Evolutionary conservation across 106 monocot genomes (phyloP).

Genomic region (Triglochin maritima): DNA sequence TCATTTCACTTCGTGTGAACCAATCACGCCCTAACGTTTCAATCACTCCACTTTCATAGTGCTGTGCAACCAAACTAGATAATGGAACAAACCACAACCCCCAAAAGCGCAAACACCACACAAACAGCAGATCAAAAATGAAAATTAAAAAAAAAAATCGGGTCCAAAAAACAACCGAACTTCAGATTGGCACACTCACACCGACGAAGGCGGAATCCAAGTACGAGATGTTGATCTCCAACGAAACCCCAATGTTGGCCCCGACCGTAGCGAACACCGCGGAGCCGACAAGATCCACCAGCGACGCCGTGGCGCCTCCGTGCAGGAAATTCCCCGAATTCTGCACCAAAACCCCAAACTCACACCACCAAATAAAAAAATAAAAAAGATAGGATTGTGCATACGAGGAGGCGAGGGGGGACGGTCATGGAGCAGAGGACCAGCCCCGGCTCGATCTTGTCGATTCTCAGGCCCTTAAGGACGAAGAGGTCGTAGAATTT

Average conservation of each 20-base stretch:
- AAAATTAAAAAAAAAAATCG: background rate
- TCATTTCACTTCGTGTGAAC: too few relatives aligned
- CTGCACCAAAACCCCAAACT: constrained; percentile 17
- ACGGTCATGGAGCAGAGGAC: constrained; percentile 72
- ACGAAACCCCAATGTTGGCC: constrained; percentile 39
- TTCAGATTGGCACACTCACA: constrained; percentile 16
- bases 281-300: constrained; percentile 58
- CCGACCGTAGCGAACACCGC: constrained; percentile 40
- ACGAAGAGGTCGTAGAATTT: constrained; percentile 50
- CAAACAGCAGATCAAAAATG: background rate
- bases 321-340: constrained; percentile 45
- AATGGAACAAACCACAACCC: too few relatives aligned
- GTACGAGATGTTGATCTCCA: constrained; percentile 53
- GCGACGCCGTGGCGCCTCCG: constrained; percentile 55
- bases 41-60: too few relatives aligned
- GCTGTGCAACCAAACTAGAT: too few relatives aligned
- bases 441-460: constrained; percentile 48
- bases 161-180: background rate
- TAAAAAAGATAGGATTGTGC: background rate
- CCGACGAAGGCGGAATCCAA: constrained; percentile 32
- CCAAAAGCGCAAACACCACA: background rate
- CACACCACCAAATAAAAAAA: background rate
- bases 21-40: too few relatives aligned
- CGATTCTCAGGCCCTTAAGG: constrained; percentile 50
- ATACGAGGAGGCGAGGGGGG: constrained; percentile 48